Evolutionary conservation across 768 basidiomycete species (phyloP).

Genomic region (Pleurotus pulmonarius): DNA sequence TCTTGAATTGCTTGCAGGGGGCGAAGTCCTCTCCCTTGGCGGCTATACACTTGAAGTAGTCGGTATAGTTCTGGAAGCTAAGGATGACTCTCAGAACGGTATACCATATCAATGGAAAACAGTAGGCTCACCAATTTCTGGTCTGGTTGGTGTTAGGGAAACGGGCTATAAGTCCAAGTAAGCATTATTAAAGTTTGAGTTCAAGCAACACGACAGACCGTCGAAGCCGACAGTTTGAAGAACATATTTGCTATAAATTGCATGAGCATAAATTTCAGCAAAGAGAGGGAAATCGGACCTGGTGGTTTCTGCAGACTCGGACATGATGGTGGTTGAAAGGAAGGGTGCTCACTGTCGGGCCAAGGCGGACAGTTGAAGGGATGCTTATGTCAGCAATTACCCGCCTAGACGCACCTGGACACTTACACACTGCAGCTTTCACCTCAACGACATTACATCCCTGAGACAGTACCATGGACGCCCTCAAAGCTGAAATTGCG

Average conservation of each 20-base stretch:
- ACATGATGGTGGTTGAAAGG: conserved; percentile 45
- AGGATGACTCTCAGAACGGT: not conserved
- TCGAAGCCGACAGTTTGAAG: conserved; percentile 97
- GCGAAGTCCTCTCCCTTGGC: conserved; percentile 98
- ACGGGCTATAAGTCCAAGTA: conserved; percentile 50
- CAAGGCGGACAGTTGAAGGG: conserved; percentile 32
- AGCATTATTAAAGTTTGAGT: conserved; percentile 4
- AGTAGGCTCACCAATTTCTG: conserved; percentile 74
- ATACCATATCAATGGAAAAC: not conserved
- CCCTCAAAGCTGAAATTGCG: conserved; percentile 85
- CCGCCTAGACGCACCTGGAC: conserved; percentile 13
- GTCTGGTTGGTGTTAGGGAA: conserved; percentile 95
- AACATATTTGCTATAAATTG: conserved; percentile 64
- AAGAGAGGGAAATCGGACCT: conserved; percentile 35
- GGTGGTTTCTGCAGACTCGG: conserved; percentile 49
- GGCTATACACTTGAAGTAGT: conserved; percentile 96
- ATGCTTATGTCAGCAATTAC: conserved; percentile 29
- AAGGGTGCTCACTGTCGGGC: conserved; percentile 28
- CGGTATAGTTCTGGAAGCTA: conserved; percentile 94
- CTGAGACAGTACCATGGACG: conserved; percentile 59
- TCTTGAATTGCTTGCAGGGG: conserved; percentile 99
- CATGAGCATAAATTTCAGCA: conserved; percentile 12
- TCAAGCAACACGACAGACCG: conserved; percentile 39
- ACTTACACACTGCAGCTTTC: conserved; percentile 6
- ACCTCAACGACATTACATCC: not conserved